These are phyloP conservation scores for Trametes elegans DNA, from an alignment of 768 basidiomycete genomes.

Conservation along the genomic window DNA sequence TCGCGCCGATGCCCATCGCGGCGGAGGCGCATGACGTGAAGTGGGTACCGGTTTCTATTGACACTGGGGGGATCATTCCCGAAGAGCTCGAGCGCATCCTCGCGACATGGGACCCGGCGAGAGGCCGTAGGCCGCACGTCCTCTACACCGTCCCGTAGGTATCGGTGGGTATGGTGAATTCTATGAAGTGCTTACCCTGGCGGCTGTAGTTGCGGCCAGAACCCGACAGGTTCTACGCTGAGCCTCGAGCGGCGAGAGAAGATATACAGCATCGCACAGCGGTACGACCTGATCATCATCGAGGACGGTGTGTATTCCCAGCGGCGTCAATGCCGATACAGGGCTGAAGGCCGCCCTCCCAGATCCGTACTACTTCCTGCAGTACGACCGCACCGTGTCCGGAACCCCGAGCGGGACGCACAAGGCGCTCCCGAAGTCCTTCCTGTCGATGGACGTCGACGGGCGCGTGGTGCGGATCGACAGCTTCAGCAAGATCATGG, in stretches of 20 bases:
- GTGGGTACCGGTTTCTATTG: constrained; percentile 45
- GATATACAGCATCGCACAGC: constrained; percentile 46
- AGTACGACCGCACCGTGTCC: constrained; percentile 35
- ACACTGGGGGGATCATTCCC: constrained; percentile 47
- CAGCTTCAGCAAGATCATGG: constrained; percentile 50
- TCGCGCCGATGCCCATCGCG: constrained; percentile 38
- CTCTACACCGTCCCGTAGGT: constrained; percentile 48
- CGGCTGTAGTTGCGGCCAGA: constrained; percentile 35
- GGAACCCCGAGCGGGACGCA: not conserved
- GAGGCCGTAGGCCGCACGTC: constrained; percentile 48
- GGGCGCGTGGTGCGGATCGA: constrained; percentile 20
- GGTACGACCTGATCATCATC: constrained; percentile 50
- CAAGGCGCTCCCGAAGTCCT: constrained; percentile 34
- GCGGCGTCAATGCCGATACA: not conserved
- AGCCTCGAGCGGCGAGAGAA: constrained; percentile 40
- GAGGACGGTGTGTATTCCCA: constrained; percentile 35
- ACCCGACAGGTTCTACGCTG: constrained; percentile 50
- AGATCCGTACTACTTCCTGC: constrained; percentile 51
- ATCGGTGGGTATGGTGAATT: not conserved
- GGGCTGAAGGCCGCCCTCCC: not conserved
- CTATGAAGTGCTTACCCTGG: constrained; percentile 1
- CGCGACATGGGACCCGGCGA: constrained; percentile 41
- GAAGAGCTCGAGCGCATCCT: constrained; percentile 45
- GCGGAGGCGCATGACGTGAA: constrained; percentile 38
- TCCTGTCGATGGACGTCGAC: constrained; percentile 20